Evolutionary conservation across 108 stramenopile species (phyloP).

Genomic region (Nannochloropsis salina): DNA sequence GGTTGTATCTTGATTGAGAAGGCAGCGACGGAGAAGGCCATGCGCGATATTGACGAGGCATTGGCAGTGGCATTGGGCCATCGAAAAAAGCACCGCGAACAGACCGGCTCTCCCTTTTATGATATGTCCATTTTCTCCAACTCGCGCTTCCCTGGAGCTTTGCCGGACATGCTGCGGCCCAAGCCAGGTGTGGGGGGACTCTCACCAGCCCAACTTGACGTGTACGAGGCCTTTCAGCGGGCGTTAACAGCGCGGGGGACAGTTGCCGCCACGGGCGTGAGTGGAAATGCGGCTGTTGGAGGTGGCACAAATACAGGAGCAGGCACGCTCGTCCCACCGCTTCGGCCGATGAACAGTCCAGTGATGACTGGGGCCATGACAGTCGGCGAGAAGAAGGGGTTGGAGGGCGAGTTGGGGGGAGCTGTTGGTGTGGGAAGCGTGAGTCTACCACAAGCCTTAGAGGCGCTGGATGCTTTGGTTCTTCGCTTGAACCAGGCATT

Average conservation of each 20-base stretch:
- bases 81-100: conserved; percentile 40
- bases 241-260: not conserved
- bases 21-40: conserved; percentile 96
- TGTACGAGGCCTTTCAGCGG: conserved; percentile 94
- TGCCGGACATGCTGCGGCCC: conserved; percentile 86
- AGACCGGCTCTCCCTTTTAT: conserved; percentile 42
- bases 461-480: conserved; percentile 64
- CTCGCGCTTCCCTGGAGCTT: conserved; percentile 73
- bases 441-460: conserved; percentile 55
- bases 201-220: conserved; percentile 73
- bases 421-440: not conserved
- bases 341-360: not conserved
- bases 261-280: not conserved
- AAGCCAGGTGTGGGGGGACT: conserved; percentile 75
- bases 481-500: conserved; percentile 71
- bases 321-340: not conserved
- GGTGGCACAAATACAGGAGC: not conserved
- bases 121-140: conserved; percentile 87
- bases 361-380: not conserved
- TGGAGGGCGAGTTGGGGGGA: not conserved
- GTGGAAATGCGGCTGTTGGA: not conserved
- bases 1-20: conserved; percentile 98
- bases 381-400: not conserved
- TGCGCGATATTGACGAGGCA: conserved; percentile 86
- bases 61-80: conserved; percentile 52